These are phyloP conservation scores for Prosopis cineraria DNA, from an alignment of 306 rosid genomes.

Conservation along the genomic window DNA sequence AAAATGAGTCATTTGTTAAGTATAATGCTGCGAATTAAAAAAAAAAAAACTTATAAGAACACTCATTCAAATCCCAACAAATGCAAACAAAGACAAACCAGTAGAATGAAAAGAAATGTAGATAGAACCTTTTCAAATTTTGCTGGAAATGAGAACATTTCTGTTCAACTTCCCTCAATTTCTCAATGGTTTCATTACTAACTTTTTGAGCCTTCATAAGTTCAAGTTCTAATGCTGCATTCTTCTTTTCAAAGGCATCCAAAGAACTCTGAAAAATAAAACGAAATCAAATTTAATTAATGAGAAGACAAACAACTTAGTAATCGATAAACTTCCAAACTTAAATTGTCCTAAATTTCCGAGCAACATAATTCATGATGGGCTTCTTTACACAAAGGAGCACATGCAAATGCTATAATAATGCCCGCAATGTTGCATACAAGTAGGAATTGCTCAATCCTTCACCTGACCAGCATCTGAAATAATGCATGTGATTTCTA, in stretches of 20 bases:
- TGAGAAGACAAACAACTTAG: constrained; percentile 12
- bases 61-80: constrained; percentile 17
- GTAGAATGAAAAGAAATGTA: constrained; percentile 8
- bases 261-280: constrained; percentile 57
- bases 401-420: neutral
- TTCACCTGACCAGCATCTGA: constrained; percentile 4
- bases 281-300: constrained; percentile 28
- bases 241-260: constrained; percentile 75
- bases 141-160: constrained; percentile 73
- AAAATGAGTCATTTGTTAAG: neutral
- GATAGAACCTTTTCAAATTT: constrained; percentile 65
- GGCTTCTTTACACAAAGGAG: constrained; percentile 2
- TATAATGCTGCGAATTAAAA: neutral
- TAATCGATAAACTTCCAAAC: neutral
- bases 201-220: constrained; percentile 61
- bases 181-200: constrained; percentile 50
- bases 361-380: neutral
- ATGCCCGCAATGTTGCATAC: neutral
- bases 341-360: neutral
- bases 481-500: constrained; percentile 7
- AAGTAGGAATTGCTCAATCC: neutral
- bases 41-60: constrained; percentile 16
- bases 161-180: constrained; percentile 67
- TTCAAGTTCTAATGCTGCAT: constrained; percentile 53
- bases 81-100: constrained; percentile 16